Evolutionary conservation across 371 early-diverging fungal genomes (phyloP).

Genomic region (Syncephalastrum racemosum): DNA sequence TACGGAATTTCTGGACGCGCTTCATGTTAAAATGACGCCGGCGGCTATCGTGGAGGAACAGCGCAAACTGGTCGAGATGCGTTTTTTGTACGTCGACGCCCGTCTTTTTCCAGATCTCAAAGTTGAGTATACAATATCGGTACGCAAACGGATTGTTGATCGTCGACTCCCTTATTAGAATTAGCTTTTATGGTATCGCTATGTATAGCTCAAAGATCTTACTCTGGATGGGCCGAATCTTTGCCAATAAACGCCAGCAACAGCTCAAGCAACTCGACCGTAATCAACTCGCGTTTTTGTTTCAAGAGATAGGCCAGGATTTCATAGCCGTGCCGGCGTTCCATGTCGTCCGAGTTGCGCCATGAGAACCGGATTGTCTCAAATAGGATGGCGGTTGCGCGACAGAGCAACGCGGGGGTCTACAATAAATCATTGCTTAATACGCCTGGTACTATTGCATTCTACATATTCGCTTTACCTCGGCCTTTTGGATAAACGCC

Average conservation of each 20-base stretch:
- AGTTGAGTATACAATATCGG: conserved; percentile 66
- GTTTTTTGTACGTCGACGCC: conserved; percentile 58
- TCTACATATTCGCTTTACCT: conserved; percentile 39
- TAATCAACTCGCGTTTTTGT: conserved; percentile 61
- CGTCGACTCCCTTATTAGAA: conserved; percentile 48
- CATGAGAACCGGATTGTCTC: conserved; percentile 67
- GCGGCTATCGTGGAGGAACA: conserved; percentile 63
- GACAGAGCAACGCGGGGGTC: conserved; percentile 58
- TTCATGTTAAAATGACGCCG: conserved; percentile 58
- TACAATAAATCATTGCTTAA: conserved; percentile 15
- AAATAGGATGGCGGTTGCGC: conserved; percentile 60
- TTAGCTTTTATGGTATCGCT: background rate
- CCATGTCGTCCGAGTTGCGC: conserved; percentile 78
- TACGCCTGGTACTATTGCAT: background rate
- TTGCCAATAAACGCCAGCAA: conserved; percentile 69
- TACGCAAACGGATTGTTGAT: conserved; percentile 71
- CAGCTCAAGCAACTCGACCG: conserved; percentile 59
- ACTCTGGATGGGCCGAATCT: conserved; percentile 53
- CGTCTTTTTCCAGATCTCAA: conserved; percentile 73
- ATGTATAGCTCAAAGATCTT: conserved; percentile 18
- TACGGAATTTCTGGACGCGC: conserved; percentile 65
- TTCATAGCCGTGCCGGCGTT: conserved; percentile 70
- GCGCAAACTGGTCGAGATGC: conserved; percentile 63
- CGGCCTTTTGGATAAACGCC: conserved; percentile 59
- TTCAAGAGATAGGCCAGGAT: conserved; percentile 68